Evolutionary conservation across 1,284 basidiomycete genomes (phyloP), one percentile per base, ranked within the genome.

Genomic region (Microbotryum scabiosae): DNA sequence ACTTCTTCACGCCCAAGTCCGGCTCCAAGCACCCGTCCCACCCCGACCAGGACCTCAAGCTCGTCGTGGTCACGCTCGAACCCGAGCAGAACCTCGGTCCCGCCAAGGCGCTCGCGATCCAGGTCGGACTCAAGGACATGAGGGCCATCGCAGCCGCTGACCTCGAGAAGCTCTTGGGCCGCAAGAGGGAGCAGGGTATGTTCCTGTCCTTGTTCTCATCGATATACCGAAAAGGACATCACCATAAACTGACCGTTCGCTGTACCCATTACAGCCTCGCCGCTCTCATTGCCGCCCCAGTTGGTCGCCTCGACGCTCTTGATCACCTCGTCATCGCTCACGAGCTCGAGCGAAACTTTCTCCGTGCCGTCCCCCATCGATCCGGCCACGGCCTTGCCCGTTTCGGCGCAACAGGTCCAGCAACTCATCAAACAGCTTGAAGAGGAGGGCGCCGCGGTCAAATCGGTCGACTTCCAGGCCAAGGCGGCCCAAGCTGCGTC

Each of bases 311-410:
- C 63, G 25, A 63, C 67, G 57, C 77, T 84, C 65, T 83, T 87
- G 48, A 81, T 92, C 60, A 78, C 94, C 67, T 90, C 94, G 73
- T 73, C 84, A 47, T 83, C 87, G 56, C 84, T 94, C 76, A 81
- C 83, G 36, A 76, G 81, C 8, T 82, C 84, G 2, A 77, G 83
- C 5, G 78, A 73, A 8, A 62, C 73, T 8, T 68, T 83, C 52
- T 72, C 79, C 44, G 84, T 87, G 69, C 90, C 89, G 46, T 75
- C 93, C 56, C 90, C 86, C 69, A 84, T 85, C 51, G 80, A 83
- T 62, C 84, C 86, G 16, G 84, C 79, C 53, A 76, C 82, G 18
- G 88, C 90, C 2, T 67, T 90, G 59, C 85, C 92, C 78, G 76
- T 94, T 47, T 82, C 84, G 30, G 87, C 88, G 14, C 78, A 79